Conservation (phyloP, 257 asterid genomes). For the Rhazya stricta region DNA sequence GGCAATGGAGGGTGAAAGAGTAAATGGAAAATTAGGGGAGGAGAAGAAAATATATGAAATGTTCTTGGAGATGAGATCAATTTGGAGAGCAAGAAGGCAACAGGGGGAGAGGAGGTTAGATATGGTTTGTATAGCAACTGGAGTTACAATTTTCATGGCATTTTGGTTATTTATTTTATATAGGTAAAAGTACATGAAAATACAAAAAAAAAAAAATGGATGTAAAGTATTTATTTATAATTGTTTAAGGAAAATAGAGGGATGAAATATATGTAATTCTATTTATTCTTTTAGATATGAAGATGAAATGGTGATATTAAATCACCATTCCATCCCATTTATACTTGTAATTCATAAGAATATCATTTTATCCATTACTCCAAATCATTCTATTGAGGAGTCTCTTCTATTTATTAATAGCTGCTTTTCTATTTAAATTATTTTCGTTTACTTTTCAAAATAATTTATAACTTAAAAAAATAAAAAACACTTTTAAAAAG, state of each 20-base stretch:
- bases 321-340: no score
- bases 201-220: not conserved
- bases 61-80: conserved; percentile 32
- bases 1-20: conserved; percentile 52
- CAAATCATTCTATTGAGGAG: not conserved
- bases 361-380: not conserved
- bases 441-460: no score
- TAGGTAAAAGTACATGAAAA: conserved; percentile 5
- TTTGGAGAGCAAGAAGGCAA: conserved; percentile 33
- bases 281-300: not conserved
- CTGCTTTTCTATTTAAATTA: no score
- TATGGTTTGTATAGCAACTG: conserved; percentile 36
- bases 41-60: conserved; percentile 34
- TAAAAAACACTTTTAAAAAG: no score
- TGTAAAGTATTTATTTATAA: not conserved
- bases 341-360: no score
- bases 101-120: conserved; percentile 49
- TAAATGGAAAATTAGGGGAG: conserved; percentile 25
- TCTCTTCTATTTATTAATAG: no score
- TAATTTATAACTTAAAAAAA: no score
- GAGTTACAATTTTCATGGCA: conserved; percentile 39
- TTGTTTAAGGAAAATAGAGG: not conserved
- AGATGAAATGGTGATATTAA: not conserved
- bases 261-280: not conserved
- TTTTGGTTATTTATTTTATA: conserved; percentile 38